Conservation (phyloP, 106 monocot genomes). For the Allium cepa region DNA sequence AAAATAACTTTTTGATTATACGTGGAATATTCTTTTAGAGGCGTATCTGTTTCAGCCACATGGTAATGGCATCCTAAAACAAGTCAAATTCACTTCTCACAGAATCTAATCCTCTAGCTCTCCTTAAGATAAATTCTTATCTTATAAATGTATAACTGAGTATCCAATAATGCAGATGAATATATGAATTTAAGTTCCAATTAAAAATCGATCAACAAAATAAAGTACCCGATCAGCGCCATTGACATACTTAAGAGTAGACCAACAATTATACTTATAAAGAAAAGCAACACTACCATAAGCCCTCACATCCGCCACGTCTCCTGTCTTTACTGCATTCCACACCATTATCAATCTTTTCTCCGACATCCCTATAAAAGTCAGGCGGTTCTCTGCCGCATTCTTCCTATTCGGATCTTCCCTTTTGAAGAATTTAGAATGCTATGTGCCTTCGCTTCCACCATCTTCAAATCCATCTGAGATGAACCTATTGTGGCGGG, state of each 20-base stretch:
- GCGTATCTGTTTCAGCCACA: no score
- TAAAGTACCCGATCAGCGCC: conserved; percentile 20
- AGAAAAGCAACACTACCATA: conserved; percentile 51
- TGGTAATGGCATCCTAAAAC: no score
- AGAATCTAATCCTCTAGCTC: no score
- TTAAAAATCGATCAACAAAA: background rate
- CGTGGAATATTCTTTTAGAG: no score
- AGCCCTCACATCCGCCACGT: conserved; percentile 20
- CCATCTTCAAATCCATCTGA: conserved; percentile 7
- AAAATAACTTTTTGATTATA: no score
- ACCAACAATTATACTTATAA: conserved; percentile 76
- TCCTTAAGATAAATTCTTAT: no score
- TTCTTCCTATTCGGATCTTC: conserved; percentile 40
- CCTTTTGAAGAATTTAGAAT: conserved; percentile 39
- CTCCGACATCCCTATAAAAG: conserved; percentile 35
- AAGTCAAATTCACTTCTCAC: no score
- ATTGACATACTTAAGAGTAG: conserved; percentile 61
- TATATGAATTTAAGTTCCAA: no score
- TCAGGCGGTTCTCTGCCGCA: conserved; percentile 61
- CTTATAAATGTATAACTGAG: no score
- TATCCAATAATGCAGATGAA: no score
- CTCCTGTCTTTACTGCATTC: background rate
- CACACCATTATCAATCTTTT: conserved; percentile 30
- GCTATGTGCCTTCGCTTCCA: conserved; percentile 14
- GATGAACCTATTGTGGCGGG: conserved; percentile 10